phyloP scores from a whole-genome alignment of 345 rosid genomes.

The Syzygium grande region DNA sequence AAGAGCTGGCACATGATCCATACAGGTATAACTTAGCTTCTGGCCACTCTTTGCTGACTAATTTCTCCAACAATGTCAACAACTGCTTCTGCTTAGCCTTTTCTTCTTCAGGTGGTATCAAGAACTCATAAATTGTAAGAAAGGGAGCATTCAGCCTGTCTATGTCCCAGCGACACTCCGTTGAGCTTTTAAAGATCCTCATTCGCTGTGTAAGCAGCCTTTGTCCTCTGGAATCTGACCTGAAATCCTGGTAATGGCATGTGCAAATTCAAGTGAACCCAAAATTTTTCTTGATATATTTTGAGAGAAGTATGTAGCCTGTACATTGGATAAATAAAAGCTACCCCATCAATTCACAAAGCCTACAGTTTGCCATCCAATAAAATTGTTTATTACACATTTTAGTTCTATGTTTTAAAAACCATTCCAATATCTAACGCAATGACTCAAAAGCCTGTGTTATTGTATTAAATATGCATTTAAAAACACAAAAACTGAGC shows the following conservation, averaged over 20 bases:
- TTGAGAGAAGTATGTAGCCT: neutral
- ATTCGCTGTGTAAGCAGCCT: slow-evolving; percentile 54
- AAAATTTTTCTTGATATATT: neutral
- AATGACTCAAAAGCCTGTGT: neutral
- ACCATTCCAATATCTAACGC: neutral
- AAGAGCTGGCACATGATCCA: slow-evolving; percentile 95
- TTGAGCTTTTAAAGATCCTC: slow-evolving; percentile 45
- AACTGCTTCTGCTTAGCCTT: slow-evolving; percentile 76
- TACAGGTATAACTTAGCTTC: slow-evolving; percentile 71
- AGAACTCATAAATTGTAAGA: slow-evolving; percentile 55
- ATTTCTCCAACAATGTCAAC: slow-evolving; percentile 50
- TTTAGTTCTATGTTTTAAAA: neutral
- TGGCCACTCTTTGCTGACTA: slow-evolving; percentile 87
- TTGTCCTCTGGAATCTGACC: slow-evolving; percentile 77
- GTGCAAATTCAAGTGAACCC: neutral
- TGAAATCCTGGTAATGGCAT: slow-evolving; percentile 52
- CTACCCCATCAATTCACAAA: neutral
- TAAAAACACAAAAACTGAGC: neutral
- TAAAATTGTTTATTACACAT: neutral
- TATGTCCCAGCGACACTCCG: slow-evolving; percentile 61
- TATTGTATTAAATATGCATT: neutral
- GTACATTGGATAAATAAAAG: neutral
- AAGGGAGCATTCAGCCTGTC: slow-evolving; percentile 45
- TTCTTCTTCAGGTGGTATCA: slow-evolving; percentile 79
- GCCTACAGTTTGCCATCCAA: neutral